phyloP scores from a whole-genome alignment of 495 filamentous ascomycete species.

The Penicillium canariense region DNA sequence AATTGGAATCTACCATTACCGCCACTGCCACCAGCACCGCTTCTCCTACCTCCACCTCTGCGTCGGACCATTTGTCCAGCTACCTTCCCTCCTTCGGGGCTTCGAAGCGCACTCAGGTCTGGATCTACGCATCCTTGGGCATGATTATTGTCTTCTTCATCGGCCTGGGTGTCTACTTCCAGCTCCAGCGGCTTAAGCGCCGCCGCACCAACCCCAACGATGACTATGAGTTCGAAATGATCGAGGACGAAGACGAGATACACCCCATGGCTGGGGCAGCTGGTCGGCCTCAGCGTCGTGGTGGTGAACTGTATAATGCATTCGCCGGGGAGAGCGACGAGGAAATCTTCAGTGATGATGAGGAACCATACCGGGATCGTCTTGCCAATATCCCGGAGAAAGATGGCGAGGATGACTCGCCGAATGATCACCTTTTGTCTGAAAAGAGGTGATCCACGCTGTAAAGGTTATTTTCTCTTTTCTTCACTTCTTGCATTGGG shows the following conservation, averaged over 20 bases:
- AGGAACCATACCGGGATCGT: conserved; percentile 44
- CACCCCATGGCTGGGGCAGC: conserved; percentile 48
- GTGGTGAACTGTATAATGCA: conserved; percentile 88
- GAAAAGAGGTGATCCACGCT: conserved; percentile 20
- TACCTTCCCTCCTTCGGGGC: conserved; percentile 96
- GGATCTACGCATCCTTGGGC: conserved; percentile 86
- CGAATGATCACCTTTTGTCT: conserved; percentile 15
- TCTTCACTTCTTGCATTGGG: conserved; percentile 12
- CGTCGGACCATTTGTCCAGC: conserved; percentile 69
- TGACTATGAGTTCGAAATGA: conserved; percentile 92
- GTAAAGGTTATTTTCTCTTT: conserved; percentile 9
- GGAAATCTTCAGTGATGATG: conserved; percentile 58
- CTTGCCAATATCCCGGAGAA: conserved; percentile 25
- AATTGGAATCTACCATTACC: conserved; percentile 30
- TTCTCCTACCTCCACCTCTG: conserved; percentile 45
- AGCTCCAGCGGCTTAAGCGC: conserved; percentile 71
- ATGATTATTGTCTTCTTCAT: conserved; percentile 84
- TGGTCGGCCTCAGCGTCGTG: conserved; percentile 53
- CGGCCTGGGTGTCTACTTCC: conserved; percentile 76
- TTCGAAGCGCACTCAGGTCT: conserved; percentile 82
- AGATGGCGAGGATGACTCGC: conserved; percentile 18
- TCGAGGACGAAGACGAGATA: conserved; percentile 77
- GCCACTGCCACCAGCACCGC: conserved; percentile 33
- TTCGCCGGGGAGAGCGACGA: conserved; percentile 83
- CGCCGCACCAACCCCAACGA: conserved; percentile 71